Conservation (phyloP, 371 early-diverging fungal genomes). For the Choanephora cucurbitarum region DNA sequence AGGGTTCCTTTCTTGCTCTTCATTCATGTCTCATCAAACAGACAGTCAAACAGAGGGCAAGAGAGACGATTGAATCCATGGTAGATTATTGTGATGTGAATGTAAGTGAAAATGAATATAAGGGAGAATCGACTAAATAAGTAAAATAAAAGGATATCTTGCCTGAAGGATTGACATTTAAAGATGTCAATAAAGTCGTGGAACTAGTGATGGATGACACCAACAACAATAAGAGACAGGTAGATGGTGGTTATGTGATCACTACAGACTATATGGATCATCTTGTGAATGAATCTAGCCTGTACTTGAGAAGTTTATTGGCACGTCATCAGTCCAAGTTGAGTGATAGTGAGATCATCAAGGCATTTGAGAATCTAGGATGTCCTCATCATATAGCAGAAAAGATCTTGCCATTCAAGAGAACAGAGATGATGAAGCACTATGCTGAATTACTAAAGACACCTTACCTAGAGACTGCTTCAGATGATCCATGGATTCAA, state of each 20-base stretch:
- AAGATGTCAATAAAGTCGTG: slow-evolving; percentile 22
- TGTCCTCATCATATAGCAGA: slow-evolving; percentile 17
- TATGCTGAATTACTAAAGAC: slow-evolving; percentile 22
- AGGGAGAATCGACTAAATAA: too few species aligned
- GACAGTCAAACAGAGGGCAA: slow-evolving; percentile 11
- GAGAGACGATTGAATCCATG: slow-evolving; percentile 4
- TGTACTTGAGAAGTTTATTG: slow-evolving; percentile 15
- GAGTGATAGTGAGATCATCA: slow-evolving; percentile 12
- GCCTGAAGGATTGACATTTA: slow-evolving; percentile 15
- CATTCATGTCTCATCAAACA: slow-evolving; percentile 22
- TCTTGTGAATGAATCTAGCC: slow-evolving; percentile 11
- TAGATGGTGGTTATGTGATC: slow-evolving; percentile 19
- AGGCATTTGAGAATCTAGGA: slow-evolving; percentile 16
- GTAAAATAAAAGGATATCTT: slow-evolving; percentile 23
- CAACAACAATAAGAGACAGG: slow-evolving; percentile 2
- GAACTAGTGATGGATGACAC: slow-evolving; percentile 17
- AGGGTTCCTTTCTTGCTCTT: slow-evolving; percentile 3
- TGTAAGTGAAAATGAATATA: slow-evolving; percentile 3
- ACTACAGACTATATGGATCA: slow-evolving; percentile 23
- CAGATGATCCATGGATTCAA: slow-evolving; percentile 20
- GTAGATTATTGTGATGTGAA: slow-evolving; percentile 20
- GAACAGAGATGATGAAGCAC: slow-evolving; percentile 7
- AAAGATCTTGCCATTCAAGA: slow-evolving; percentile 11
- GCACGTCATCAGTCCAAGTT: slow-evolving; percentile 10
- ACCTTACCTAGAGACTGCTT: slow-evolving; percentile 16